Evolutionary conservation across 2,329 filamentous ascomycete species (phyloP).

Genomic region (Penicillium capsulatum): DNA sequence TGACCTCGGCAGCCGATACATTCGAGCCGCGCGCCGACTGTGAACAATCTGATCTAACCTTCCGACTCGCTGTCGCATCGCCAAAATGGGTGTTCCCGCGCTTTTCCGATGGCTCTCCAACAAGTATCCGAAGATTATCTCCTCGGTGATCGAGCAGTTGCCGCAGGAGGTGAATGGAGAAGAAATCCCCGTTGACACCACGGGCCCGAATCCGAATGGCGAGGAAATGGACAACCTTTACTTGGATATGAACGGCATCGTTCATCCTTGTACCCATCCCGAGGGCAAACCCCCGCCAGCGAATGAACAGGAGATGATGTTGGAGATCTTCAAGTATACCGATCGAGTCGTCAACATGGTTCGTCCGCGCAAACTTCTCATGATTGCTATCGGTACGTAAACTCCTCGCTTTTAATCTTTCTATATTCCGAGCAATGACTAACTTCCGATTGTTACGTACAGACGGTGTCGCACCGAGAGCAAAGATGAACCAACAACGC

Average conservation of each 20-base stretch:
- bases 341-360: conserved; percentile 99
- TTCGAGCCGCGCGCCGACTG: conserved; percentile 10
- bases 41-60: conserved; percentile 4
- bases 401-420: not conserved
- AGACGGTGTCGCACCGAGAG: conserved; percentile 95
- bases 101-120: conserved; percentile 94
- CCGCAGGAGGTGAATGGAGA: conserved; percentile 79
- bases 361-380: conserved; percentile 86
- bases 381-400: conserved; percentile 82
- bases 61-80: conserved; percentile 15
- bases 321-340: conserved; percentile 98
- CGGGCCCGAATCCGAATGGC: conserved; percentile 85
- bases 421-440: not conserved
- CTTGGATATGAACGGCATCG: conserved; percentile 98
- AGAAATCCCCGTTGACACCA: conserved; percentile 78
- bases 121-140: conserved; percentile 97
- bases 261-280: conserved; percentile 96
- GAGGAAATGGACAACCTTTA: conserved; percentile 98
- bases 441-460: conserved; percentile 1
- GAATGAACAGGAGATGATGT: conserved; percentile 99
- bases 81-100: conserved; percentile 82
- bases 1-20: conserved; percentile 10
- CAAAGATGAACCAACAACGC: conserved; percentile 99
- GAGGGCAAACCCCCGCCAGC: conserved; percentile 87
- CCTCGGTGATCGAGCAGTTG: conserved; percentile 79